Conservation (phyloP, 2,329 filamentous ascomycete species). For the Scytalidium lignicola region DNA sequence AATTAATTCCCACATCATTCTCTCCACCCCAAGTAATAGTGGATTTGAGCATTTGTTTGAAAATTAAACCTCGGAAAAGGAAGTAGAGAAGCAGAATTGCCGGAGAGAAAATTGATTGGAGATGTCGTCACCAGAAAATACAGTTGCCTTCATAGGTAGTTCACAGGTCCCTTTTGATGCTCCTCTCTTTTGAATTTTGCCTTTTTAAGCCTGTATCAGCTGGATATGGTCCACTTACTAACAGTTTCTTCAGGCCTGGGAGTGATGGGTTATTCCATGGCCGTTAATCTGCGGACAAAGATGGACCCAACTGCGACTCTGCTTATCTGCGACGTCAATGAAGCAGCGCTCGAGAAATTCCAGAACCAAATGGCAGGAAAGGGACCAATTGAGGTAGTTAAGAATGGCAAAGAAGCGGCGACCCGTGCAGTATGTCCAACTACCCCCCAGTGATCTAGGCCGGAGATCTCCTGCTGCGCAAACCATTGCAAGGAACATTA, state of each 20-base stretch:
- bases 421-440: conserved; percentile 30
- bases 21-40: too few species aligned
- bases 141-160: conserved; percentile 28
- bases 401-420: conserved; percentile 53
- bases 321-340: conserved; percentile 59
- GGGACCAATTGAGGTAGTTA: conserved; percentile 45
- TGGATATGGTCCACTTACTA: conserved; percentile 24
- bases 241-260: conserved; percentile 45
- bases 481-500: too few species aligned
- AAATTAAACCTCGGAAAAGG: not conserved
- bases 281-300: conserved; percentile 60
- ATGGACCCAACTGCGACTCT: conserved; percentile 54
- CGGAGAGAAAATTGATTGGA: not conserved
- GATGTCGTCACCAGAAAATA: conserved; percentile 16
- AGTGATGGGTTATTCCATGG: conserved; percentile 55
- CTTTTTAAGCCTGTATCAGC: too few species aligned
- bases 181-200: too few species aligned
- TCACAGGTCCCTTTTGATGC: not conserved
- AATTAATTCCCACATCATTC: too few species aligned
- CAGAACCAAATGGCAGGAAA: conserved; percentile 41
- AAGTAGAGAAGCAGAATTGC: not conserved
- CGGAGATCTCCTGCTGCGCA: not conserved
- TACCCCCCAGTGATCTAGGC: not conserved
- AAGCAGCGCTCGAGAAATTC: conserved; percentile 48
- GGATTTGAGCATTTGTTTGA: too few species aligned